Percentiles rank a stretch among this genome's conserved stretches.
These are phyloP conservation scores for Diaporthe velutina DNA, from an alignment of 2,329 filamentous ascomycete genomes.

Conservation along the genomic window DNA sequence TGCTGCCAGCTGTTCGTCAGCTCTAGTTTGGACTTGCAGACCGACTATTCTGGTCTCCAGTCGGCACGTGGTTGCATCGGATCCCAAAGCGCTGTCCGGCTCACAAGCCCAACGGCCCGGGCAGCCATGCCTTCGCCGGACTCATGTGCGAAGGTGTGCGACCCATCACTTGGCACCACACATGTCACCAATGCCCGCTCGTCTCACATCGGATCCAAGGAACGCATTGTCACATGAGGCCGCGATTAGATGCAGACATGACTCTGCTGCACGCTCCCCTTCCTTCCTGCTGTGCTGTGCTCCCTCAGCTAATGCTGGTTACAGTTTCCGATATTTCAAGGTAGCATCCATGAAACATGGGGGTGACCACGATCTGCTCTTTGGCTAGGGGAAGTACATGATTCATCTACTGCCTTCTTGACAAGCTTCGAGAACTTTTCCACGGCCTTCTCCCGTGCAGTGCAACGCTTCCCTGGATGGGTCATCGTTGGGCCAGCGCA, in stretches of 20 bases:
- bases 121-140: constrained; percentile 27
- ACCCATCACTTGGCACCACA: constrained; percentile 18
- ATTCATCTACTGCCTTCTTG: constrained; percentile 26
- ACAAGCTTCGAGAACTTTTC: constrained; percentile 38
- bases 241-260: constrained; percentile 29
- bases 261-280: constrained; percentile 28
- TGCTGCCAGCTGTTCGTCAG: constrained; percentile 29
- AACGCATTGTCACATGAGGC: constrained; percentile 24
- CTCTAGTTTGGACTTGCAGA: constrained; percentile 25
- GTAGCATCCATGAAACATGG: constrained; percentile 22
- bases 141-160: constrained; percentile 17
- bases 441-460: constrained; percentile 29
- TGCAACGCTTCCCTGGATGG: constrained; percentile 32
- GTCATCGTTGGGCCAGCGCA: constrained; percentile 38
- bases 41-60: constrained; percentile 25
- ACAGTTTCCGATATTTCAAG: constrained; percentile 23
- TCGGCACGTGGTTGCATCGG: constrained; percentile 29
- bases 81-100: constrained; percentile 26
- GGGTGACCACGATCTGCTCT: constrained; percentile 2
- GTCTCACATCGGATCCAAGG: constrained; percentile 25
- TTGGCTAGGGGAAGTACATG: constrained; percentile 24
- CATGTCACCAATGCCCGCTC: constrained; percentile 23
- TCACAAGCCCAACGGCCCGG: constrained; percentile 29
- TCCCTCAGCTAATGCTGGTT: constrained; percentile 34
- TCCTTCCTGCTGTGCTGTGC: constrained; percentile 5